Percentiles rank a stretch among this genome's conserved stretches.
These are phyloP conservation scores for Potentilla sterilis DNA, from an alignment of 306 rosid genomes.

Conservation along the genomic window DNA sequence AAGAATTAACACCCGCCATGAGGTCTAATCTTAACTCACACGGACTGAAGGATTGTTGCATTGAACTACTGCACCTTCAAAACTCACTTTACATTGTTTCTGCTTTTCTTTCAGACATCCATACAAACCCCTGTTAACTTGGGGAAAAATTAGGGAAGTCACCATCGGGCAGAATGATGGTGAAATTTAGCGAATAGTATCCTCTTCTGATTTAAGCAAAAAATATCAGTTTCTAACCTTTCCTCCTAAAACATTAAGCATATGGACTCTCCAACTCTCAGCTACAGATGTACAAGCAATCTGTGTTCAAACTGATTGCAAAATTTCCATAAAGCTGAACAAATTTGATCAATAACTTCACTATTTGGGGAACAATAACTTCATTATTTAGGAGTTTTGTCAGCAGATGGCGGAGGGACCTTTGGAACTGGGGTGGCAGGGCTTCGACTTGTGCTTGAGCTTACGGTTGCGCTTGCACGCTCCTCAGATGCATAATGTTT, in stretches of 20 bases:
- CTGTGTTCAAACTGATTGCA: background rate
- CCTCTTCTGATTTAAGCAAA: constrained; percentile 6
- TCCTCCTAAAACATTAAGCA: background rate
- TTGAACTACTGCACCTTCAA: background rate
- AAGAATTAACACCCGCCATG: too few relatives aligned
- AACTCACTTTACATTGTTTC: background rate
- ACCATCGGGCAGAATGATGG: background rate
- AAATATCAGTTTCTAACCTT: background rate
- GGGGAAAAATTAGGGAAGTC: background rate
- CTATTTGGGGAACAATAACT: constrained; percentile 15
- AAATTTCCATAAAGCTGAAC: background rate
- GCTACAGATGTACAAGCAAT: background rate
- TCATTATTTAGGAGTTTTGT: constrained; percentile 27
- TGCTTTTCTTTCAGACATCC: background rate
- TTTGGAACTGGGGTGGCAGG: constrained; percentile 42
- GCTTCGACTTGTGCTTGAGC: background rate
- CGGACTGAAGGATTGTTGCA: background rate
- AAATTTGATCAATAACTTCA: background rate
- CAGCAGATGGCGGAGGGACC: constrained; percentile 39
- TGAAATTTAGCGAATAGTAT: background rate
- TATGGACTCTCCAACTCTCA: background rate
- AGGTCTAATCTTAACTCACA: too few relatives aligned
- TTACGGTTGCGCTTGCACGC: constrained; percentile 21
- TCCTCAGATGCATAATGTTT: constrained; percentile 55
- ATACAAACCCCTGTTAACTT: background rate